Base-by-base conservation (phyloP, 75 land plant genomes). In the Pinus albicaulis region DNA sequence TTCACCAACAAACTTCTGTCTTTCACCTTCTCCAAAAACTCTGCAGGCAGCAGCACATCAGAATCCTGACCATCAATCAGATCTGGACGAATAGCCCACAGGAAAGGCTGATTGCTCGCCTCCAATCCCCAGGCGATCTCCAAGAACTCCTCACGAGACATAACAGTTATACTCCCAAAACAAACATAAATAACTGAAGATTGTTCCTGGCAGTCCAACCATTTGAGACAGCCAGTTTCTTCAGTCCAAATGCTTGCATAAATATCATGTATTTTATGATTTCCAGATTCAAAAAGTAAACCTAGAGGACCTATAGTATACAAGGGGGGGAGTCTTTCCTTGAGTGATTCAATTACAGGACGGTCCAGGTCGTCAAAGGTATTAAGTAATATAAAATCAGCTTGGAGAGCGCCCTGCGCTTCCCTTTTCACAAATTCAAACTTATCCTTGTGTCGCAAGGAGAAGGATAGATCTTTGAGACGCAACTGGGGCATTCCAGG, bases 151-250 rank as follows among this genome's bases (percentile, higher is more conserved):
- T 72, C 0, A 0, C 68, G 41, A 2, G 76, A 23, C 26, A 87
- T 41, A 0, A 66, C 28, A 26, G 77, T 73, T 20, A 75, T 44
- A n/a, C 60, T 59, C 5, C 92, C 89, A 14, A 89, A 80, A 19
- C 80, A 82, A 5, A 85, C 79, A 57, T 84, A 89, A 2, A 89
- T 3, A 1, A 86, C 91, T 3, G 84, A 82, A 4, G 52, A 44
- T 5, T 83, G 77, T 25, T 73, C 55, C 73, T 55, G 72, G 5
- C 61, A 26, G 53, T 87, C 84, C 4, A 89, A 81, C 92, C 92
- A 89, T 2, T 70, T 15, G 31, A 82, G 4, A 79, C 84, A 83
- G 14, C 65, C 19, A 0, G 59, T n/a, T 14, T 63, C 78, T 41
- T 61, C 66, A 6, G 69, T 23, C 75, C 75, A 73, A 4, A 73